Conservation (phyloP, 2,329 filamentous ascomycete genomes). For the Aspergillus ochraceoroseus region DNA sequence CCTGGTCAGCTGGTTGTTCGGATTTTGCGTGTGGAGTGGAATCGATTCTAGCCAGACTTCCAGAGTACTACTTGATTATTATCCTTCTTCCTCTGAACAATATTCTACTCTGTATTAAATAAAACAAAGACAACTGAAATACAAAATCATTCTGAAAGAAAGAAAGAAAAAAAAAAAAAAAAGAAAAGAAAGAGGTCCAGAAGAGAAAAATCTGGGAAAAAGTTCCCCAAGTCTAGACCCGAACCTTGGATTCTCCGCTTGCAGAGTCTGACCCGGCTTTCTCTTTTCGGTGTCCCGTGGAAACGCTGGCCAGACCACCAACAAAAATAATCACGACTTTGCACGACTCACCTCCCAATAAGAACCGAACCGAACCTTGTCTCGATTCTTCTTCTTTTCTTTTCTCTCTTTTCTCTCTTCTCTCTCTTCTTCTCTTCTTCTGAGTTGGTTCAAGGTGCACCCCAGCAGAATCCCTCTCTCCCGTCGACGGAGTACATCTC, state of each 20-base stretch:
- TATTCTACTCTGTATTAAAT: no score
- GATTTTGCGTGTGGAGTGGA: slow-evolving; percentile 18
- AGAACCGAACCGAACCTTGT: no score
- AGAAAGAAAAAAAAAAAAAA: neutral
- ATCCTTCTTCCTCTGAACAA: no score
- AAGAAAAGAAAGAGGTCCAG: neutral
- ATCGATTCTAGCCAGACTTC: no score
- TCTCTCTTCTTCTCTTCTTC: slow-evolving; percentile 3
- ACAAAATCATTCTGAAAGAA: no score
- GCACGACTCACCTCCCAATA: slow-evolving; percentile 3
- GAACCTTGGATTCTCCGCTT: slow-evolving; percentile 15
- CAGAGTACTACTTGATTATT: no score
- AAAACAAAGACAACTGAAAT: no score
- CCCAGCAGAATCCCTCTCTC: no score
- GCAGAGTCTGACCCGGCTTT: slow-evolving; percentile 24
- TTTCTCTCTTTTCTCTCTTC: slow-evolving; percentile 10
- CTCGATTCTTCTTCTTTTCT: no score
- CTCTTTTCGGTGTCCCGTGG: slow-evolving; percentile 21
- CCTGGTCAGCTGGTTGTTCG: slow-evolving; percentile 18
- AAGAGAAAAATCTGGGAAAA: neutral
- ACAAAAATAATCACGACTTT: neutral
- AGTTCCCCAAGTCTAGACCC: slow-evolving; percentile 20
- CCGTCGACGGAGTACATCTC: no score
- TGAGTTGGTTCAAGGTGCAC: no score
- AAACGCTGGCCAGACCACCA: neutral